Percentiles rank a stretch among this genome's conserved stretches.
phyloP scores from a whole-genome alignment of 2,329 filamentous ascomycete species.

The Ophiostoma populinum region DNA sequence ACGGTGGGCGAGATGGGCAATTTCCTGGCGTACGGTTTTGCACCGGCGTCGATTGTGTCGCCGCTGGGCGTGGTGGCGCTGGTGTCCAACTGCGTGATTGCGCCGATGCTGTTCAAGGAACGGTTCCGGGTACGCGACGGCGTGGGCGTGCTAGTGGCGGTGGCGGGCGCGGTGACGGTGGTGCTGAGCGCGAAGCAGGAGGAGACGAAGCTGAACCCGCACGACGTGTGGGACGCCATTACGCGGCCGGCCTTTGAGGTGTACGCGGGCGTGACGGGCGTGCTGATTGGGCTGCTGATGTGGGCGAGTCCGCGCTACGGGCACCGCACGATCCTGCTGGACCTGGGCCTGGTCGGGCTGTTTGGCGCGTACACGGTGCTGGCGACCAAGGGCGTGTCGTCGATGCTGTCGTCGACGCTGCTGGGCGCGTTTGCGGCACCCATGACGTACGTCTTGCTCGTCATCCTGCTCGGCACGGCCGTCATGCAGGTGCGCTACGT shows the following conservation, averaged over 20 bases:
- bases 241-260: slow-evolving; percentile 79
- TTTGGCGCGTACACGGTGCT: slow-evolving; percentile 96
- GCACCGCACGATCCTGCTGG: slow-evolving; percentile 73
- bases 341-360: slow-evolving; percentile 79
- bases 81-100: slow-evolving; percentile 92
- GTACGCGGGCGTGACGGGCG: slow-evolving; percentile 62
- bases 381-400: slow-evolving; percentile 90
- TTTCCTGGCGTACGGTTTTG: slow-evolving; percentile 93
- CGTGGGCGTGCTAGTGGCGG: slow-evolving; percentile 72
- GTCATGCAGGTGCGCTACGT: slow-evolving; percentile 96
- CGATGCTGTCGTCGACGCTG: slow-evolving; percentile 79
- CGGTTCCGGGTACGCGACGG: slow-evolving; percentile 70
- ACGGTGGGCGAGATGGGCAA: slow-evolving; percentile 87
- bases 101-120: slow-evolving; percentile 86
- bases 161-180: slow-evolving; percentile 77
- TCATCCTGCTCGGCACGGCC: slow-evolving; percentile 66
- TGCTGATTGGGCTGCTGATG: slow-evolving; percentile 60
- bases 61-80: slow-evolving; percentile 92
- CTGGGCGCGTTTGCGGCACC: slow-evolving; percentile 82
- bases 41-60: slow-evolving; percentile 91
- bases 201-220: slow-evolving; percentile 78
- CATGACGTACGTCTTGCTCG: slow-evolving; percentile 72
- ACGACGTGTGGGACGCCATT: slow-evolving; percentile 80
- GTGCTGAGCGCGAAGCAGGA: slow-evolving; percentile 80
- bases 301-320: slow-evolving; percentile 72